Base-by-base conservation (phyloP, 2,329 filamentous ascomycete genomes). In the Alternaria ventricosa region DNA sequence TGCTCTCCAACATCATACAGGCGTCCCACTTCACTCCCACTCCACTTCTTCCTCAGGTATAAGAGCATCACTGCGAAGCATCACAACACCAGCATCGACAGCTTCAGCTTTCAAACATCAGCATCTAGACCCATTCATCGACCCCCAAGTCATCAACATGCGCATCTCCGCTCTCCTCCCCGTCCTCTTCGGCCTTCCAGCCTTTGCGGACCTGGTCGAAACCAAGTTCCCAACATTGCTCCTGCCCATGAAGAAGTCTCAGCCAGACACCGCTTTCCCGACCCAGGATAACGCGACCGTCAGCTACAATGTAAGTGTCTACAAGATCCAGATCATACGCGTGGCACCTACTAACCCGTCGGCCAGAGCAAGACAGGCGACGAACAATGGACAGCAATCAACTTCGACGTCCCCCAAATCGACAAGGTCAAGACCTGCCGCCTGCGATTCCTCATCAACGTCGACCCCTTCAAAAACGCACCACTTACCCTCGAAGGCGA, bases 191-290 rank as follows among this genome's bases (percentile, higher is more conserved):
- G 58, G 63, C 20, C 47, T 67, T 33, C 49, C 60, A 10, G 43
- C 58, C 33, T 15, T 66, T 33, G 66, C 70, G 22, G 43, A 53
- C 5, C 67, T 75, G 27, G 25, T 73, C 46, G 55, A 57, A 30
- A 64, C 67, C 9, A 58, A 76, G 25, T 78, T 76, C 12, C 77
- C 77, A 4, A 73, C 76, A 45, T 74, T 80, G 49, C 73, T 80
- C 45, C 63, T 80, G n/a, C 78, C 77, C 1, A 59, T 80, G 43
- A 69, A 71, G 25, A 59, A 67, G 22, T 55, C 60, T 13, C 33
- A 55, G 1, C 74, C 77, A 15, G 53, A 73, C 50, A 64, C 47
- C 3, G 55, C 71, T 3, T 72, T 68, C 23, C 65, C 64, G 20
- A 80, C 78, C 4, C 65, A 74, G 20, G 65, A 61, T 13, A 61